phyloP scores from a whole-genome alignment of 176 grass and related monocot species.

The Bolboschoenus planiculmis region DNA sequence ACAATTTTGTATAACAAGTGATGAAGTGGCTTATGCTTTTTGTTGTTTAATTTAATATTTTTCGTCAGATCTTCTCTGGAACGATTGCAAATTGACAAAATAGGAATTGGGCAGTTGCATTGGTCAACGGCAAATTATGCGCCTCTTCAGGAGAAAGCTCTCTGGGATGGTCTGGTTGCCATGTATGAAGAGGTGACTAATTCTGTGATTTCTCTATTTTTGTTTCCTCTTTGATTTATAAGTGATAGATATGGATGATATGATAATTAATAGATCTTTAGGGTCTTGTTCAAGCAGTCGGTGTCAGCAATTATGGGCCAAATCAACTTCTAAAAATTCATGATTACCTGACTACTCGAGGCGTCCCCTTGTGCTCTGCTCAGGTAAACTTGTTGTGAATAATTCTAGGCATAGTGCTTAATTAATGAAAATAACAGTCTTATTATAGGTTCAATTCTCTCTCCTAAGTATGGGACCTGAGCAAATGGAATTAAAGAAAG shows the following conservation, averaged over 20 bases:
- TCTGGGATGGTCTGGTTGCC: slow-evolving; percentile 82
- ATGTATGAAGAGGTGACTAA: slow-evolving; percentile 86
- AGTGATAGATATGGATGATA: background rate
- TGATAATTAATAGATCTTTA: slow-evolving; percentile 23
- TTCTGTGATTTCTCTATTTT: background rate
- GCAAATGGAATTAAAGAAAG: slow-evolving; percentile 75
- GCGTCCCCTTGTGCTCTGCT: slow-evolving; percentile 77
- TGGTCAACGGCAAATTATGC: slow-evolving; percentile 99
- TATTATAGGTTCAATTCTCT: slow-evolving; percentile 77
- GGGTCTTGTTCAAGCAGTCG: slow-evolving; percentile 80
- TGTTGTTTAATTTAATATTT: slow-evolving; percentile 2
- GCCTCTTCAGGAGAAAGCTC: slow-evolving; percentile 71
- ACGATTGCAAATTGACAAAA: slow-evolving; percentile 64
- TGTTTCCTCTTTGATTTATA: slow-evolving; percentile 1
- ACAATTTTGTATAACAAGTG: background rate
- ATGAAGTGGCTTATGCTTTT: background rate
- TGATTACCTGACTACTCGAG: slow-evolving; percentile 53
- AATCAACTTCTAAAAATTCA: slow-evolving; percentile 90
- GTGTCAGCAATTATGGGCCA: slow-evolving; percentile 90
- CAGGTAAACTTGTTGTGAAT: slow-evolving; percentile 48
- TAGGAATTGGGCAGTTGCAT: slow-evolving; percentile 85
- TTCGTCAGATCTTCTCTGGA: slow-evolving; percentile 65
- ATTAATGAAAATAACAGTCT: background rate
- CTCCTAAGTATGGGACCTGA: slow-evolving; percentile 71
- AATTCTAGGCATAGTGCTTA: background rate